These are phyloP conservation scores for Aspergillus sp. DNA, from an alignment of 2,329 filamentous ascomycete genomes.

Conservation along the genomic window DNA sequence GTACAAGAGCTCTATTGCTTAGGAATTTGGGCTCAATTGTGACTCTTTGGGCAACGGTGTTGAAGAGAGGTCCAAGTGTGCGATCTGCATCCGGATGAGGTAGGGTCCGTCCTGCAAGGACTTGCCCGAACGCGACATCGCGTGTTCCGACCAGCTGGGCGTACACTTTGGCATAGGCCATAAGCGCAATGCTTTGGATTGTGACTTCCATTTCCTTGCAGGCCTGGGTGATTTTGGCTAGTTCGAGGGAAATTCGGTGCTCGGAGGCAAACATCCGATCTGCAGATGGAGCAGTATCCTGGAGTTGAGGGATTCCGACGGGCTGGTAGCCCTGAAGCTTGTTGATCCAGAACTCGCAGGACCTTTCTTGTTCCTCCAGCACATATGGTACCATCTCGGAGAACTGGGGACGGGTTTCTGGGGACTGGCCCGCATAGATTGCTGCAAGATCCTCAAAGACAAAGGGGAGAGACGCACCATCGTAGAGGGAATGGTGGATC, in stretches of 20 bases:
- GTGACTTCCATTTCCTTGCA: conserved; percentile 31
- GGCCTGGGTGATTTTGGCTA: conserved; percentile 14
- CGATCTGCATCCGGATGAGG: conserved; percentile 47
- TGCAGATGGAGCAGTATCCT: not conserved
- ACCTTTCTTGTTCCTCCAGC: conserved; percentile 47
- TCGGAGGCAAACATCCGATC: conserved; percentile 22
- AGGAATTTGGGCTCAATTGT: conserved; percentile 35
- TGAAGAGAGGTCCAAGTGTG: conserved; percentile 56
- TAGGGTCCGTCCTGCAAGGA: conserved; percentile 53
- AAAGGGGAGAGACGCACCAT: conserved; percentile 76
- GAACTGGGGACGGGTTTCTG: conserved; percentile 21
- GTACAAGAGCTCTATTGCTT: conserved; percentile 40
- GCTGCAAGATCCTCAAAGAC: conserved; percentile 66
- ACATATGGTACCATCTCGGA: conserved; percentile 57
- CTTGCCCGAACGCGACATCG: conserved; percentile 47
- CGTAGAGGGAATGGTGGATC: conserved; percentile 80
- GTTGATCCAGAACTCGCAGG: conserved; percentile 30
- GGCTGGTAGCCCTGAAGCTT: conserved; percentile 23
- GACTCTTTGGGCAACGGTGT: conserved; percentile 51
- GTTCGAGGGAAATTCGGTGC: conserved; percentile 17
- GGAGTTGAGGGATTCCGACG: conserved; percentile 21
- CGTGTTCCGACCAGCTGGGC: conserved; percentile 28
- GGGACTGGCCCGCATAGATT: conserved; percentile 55
- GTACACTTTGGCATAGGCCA: conserved; percentile 32
- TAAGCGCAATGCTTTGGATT: conserved; percentile 28